phyloP scores from a whole-genome alignment of 768 basidiomycete genomes.

The Infundibulicybe gibba region DNA sequence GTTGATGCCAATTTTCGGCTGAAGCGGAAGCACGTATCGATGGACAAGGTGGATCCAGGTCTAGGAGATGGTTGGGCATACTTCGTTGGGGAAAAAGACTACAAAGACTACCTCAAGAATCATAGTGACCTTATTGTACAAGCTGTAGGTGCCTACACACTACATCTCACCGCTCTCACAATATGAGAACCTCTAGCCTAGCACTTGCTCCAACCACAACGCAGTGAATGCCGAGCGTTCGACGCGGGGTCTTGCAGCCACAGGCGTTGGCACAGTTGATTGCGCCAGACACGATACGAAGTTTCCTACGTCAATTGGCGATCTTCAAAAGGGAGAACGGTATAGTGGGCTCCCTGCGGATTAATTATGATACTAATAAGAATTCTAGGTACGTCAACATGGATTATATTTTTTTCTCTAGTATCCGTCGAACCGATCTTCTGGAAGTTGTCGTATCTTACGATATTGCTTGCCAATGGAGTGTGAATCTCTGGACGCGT shows the following conservation, averaged over 20 bases:
- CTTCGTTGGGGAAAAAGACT: slow-evolving; percentile 10
- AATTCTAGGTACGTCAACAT: slow-evolving; percentile 28
- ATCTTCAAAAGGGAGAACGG: slow-evolving; percentile 25
- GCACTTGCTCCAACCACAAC: slow-evolving; percentile 19
- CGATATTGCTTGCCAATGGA: slow-evolving; percentile 30
- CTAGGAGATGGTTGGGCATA: slow-evolving; percentile 12
- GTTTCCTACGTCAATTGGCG: slow-evolving; percentile 17
- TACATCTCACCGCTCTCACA: neutral
- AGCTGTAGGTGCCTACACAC: neutral
- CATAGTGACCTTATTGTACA: slow-evolving; percentile 6
- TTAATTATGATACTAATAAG: neutral
- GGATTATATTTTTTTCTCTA: slow-evolving; percentile 27
- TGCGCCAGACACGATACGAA: slow-evolving; percentile 21
- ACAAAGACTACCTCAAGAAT: slow-evolving; percentile 8
- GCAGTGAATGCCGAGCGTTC: slow-evolving; percentile 14
- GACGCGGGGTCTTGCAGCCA: slow-evolving; percentile 18
- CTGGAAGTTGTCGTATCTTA: slow-evolving; percentile 20
- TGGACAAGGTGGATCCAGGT: slow-evolving; percentile 6
- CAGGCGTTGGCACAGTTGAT: slow-evolving; percentile 16
- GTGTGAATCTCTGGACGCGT: slow-evolving; percentile 12
- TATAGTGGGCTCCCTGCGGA: neutral
- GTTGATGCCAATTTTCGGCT: slow-evolving; percentile 12
- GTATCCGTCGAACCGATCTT: slow-evolving; percentile 4
- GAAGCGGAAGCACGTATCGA: slow-evolving; percentile 6
- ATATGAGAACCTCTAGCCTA: slow-evolving; percentile 11